A percentile compares a stretch with the other conserved stretches of the same genome.
Evolutionary conservation across 2,329 filamentous ascomycete species (phyloP).

Genomic region (Colletotrichum chrysophilum): DNA sequence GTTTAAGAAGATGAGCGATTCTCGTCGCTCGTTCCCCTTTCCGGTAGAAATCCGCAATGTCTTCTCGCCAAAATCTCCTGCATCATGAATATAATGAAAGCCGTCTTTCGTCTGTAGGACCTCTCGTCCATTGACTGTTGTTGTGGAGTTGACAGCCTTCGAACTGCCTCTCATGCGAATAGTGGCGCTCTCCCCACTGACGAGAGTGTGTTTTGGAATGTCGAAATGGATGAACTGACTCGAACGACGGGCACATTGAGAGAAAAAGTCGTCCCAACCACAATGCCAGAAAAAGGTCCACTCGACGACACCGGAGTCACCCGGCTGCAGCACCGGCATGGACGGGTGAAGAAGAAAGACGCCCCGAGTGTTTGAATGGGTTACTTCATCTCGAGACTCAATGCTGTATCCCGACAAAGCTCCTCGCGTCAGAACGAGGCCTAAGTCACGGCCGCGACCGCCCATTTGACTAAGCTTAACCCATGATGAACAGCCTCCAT

Average conservation of each 20-base stretch:
- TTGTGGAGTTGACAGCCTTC: background rate
- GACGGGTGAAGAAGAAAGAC: conserved; percentile 17
- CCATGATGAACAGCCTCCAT: conserved; percentile 13
- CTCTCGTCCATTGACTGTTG: background rate
- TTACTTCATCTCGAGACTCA: conserved; percentile 11
- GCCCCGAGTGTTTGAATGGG: conserved; percentile 15
- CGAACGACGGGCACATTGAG: background rate
- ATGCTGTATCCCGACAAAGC: conserved; percentile 19
- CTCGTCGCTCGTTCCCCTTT: background rate
- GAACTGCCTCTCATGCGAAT: background rate
- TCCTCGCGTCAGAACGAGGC: conserved; percentile 9
- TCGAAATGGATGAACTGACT: conserved; percentile 2
- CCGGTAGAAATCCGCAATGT: background rate
- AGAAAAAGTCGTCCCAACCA: conserved; percentile 11
- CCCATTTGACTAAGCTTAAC: conserved; percentile 21
- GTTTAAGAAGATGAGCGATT: conserved; percentile 15
- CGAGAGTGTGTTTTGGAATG: background rate
- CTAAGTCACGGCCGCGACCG: conserved; percentile 7
- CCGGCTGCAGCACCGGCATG: conserved; percentile 2
- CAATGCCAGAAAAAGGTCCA: conserved; percentile 19
- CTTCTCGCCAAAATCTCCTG: background rate
- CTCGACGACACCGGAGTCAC: background rate
- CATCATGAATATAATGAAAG: background rate
- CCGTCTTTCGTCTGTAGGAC: background rate
- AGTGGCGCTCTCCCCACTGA: background rate